Conservation (phyloP, 1,284 basidiomycete species). For the Lignosus rhinocerotis region DNA sequence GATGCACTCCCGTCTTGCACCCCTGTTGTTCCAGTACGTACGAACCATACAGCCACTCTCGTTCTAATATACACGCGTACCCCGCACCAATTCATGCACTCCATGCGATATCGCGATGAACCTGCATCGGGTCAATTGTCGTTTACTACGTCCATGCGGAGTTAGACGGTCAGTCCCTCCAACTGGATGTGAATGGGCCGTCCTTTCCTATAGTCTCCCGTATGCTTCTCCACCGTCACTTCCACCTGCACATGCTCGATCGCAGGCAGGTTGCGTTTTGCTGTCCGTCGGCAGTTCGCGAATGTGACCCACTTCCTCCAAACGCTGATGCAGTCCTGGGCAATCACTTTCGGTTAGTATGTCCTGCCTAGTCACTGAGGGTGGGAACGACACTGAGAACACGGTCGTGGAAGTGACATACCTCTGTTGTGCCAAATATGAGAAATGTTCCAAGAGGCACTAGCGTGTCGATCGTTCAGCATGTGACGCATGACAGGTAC, state of each 20-base stretch:
- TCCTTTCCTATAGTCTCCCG: neutral
- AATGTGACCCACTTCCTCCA: neutral
- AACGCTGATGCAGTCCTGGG: neutral
- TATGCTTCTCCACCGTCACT: slow-evolving; percentile 2
- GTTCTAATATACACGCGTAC: slow-evolving; percentile 2
- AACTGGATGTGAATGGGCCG: neutral
- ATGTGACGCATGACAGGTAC: neutral
- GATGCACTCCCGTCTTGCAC: neutral
- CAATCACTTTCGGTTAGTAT: too few species aligned
- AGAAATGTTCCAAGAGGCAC: slow-evolving; percentile 20
- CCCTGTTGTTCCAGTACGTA: slow-evolving; percentile 19
- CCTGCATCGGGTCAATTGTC: neutral
- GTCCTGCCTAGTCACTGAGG: too few species aligned
- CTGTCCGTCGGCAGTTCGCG: neutral
- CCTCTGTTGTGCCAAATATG: neutral
- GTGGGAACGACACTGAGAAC: too few species aligned
- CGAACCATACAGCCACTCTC: slow-evolving; percentile 11
- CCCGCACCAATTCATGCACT: neutral
- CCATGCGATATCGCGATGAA: neutral
- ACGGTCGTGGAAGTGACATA: neutral
- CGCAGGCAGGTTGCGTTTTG: neutral
- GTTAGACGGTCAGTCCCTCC: neutral
- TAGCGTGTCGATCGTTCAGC: neutral
- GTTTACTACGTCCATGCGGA: neutral
- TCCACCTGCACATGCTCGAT: neutral